A percentile compares a stretch with the other conserved stretches of the same genome.
Conservation (phyloP, 177 flowering plant species). For the Vitis hybrid region DNA sequence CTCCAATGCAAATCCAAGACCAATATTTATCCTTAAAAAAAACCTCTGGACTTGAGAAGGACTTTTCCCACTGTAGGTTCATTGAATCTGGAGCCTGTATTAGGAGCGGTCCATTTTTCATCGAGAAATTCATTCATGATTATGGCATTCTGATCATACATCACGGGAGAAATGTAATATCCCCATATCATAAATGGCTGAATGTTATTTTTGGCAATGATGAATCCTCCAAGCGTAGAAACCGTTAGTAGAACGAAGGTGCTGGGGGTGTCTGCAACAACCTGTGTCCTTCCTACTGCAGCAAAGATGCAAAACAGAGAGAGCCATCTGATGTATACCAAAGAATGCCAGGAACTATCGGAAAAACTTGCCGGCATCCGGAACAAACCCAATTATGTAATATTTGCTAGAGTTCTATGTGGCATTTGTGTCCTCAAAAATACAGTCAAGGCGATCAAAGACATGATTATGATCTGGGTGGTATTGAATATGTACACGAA, state of each 20-base stretch:
- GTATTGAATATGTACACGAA: slow-evolving; percentile 51
- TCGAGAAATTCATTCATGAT: slow-evolving; percentile 88
- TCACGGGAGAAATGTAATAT: slow-evolving; percentile 78
- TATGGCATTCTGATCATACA: slow-evolving; percentile 79
- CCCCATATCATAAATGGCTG: slow-evolving; percentile 86
- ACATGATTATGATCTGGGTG: slow-evolving; percentile 47
- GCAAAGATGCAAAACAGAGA: slow-evolving; percentile 85
- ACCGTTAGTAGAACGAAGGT: slow-evolving; percentile 64
- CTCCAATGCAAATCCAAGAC: slow-evolving; percentile 61
- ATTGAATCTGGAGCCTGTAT: slow-evolving; percentile 26
- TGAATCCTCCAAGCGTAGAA: slow-evolving; percentile 83
- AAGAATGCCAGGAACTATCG: slow-evolving; percentile 74
- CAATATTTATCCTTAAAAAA: slow-evolving; percentile 37
- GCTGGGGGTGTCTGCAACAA: slow-evolving; percentile 68
- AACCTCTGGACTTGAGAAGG: slow-evolving; percentile 46
- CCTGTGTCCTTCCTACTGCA: slow-evolving; percentile 72
- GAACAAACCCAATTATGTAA: slow-evolving; percentile 63
- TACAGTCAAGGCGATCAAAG: slow-evolving; percentile 42
- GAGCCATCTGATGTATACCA: slow-evolving; percentile 79
- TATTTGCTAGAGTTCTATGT: slow-evolving; percentile 30
- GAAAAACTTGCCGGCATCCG: slow-evolving; percentile 62
- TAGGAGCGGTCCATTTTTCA: slow-evolving; percentile 61
- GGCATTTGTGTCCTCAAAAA: slow-evolving; percentile 59
- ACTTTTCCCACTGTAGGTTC: slow-evolving; percentile 50
- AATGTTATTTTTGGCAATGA: slow-evolving; percentile 72